Percentiles rank a stretch among this genome's conserved stretches.
phyloP scores from a whole-genome alignment of 192 early-diverging fungal genomes.

The Linnemannia schmuckeri region DNA sequence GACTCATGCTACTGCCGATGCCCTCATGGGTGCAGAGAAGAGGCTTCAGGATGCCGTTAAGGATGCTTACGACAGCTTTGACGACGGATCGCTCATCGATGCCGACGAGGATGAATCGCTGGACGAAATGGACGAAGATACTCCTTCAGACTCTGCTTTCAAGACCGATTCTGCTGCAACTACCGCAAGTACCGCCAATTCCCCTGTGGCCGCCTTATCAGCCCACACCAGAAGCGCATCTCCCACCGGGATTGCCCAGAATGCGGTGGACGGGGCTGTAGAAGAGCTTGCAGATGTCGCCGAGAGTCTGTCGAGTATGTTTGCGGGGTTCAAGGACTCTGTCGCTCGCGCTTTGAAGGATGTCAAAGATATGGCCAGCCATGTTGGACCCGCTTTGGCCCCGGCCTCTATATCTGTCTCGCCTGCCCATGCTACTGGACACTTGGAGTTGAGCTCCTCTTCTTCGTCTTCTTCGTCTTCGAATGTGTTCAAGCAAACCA shows the following conservation, averaged over 20 bases:
- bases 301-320: slow-evolving; percentile 20
- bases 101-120: background rate
- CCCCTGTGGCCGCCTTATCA: background rate
- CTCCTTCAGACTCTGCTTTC: background rate
- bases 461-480: background rate
- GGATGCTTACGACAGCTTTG: background rate
- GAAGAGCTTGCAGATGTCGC: slow-evolving; percentile 20
- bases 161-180: background rate
- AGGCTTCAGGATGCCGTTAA: slow-evolving; percentile 9
- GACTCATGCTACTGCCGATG: background rate
- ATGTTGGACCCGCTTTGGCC: background rate
- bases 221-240: background rate
- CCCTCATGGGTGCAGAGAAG: background rate
- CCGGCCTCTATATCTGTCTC: background rate
- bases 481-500: background rate
- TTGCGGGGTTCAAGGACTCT: slow-evolving; percentile 5
- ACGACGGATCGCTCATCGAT: background rate
- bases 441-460: background rate
- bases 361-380: slow-evolving; percentile 11
- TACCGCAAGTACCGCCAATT: background rate
- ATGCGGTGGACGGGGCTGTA: background rate
- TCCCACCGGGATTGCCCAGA: background rate
- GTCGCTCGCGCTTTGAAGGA: slow-evolving; percentile 5
- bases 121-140: background rate
- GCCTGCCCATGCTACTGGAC: slow-evolving; percentile 1